phyloP scores from a whole-genome alignment of 2,329 filamentous ascomycete species.

The Epichloe baconii region DNA sequence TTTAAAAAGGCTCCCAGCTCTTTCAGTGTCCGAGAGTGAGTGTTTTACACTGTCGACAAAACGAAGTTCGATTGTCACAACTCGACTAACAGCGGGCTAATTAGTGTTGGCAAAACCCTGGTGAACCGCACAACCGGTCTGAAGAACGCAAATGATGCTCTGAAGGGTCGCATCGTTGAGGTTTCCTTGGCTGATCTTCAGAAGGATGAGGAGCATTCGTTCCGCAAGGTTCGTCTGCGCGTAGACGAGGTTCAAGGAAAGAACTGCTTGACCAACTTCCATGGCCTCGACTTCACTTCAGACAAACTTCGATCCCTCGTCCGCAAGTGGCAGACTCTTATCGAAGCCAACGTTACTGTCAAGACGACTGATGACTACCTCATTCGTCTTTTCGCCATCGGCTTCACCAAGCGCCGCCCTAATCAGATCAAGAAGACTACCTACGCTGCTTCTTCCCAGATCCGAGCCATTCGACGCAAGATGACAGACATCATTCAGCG shows the following conservation, averaged over 20 bases:
- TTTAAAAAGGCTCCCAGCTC: slow-evolving; percentile 67
- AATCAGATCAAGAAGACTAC: slow-evolving; percentile 99
- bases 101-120: slow-evolving; percentile 96
- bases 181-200: slow-evolving; percentile 97
- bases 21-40: slow-evolving; percentile 95
- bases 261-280: slow-evolving; percentile 99
- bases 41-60: slow-evolving; percentile 9
- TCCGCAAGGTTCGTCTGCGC: slow-evolving; percentile 98
- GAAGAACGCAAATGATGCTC: slow-evolving; percentile 98
- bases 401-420: slow-evolving; percentile 96
- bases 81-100: slow-evolving; percentile 1
- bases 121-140: slow-evolving; percentile 99
- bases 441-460: slow-evolving; percentile 93
- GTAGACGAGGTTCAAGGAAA: slow-evolving; percentile 99
- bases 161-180: slow-evolving; percentile 98
- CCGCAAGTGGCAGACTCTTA: slow-evolving; percentile 98
- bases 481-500: slow-evolving; percentile 98
- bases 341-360: slow-evolving; percentile 99
- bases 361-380: slow-evolving; percentile 99
- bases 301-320: slow-evolving; percentile 99
- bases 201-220: slow-evolving; percentile 99
- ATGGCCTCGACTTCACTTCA: slow-evolving; percentile 99
- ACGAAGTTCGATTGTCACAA: neutral
- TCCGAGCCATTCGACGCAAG: slow-evolving; percentile 97
- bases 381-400: slow-evolving; percentile 95